A percentile compares a stretch with the other conserved stretches of the same genome.
These are phyloP conservation scores for Stentor roeselii DNA, from an alignment of 73 alveolate species.

Conservation along the genomic window DNA sequence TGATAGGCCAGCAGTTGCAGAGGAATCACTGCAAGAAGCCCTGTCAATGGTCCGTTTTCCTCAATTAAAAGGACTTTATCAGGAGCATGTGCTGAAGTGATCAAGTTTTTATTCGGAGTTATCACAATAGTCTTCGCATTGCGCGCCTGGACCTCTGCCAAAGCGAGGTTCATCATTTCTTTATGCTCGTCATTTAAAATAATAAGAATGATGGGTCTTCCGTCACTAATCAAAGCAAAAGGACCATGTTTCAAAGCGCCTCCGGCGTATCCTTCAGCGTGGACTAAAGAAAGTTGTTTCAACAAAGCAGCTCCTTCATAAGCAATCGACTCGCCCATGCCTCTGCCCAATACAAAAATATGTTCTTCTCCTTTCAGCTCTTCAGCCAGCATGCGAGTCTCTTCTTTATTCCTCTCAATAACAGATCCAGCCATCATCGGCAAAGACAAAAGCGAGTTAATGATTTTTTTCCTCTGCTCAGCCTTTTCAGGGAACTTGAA, in stretches of 20 bases:
- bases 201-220: constrained; percentile 20
- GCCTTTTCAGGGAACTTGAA: not conserved
- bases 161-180: constrained; percentile 18
- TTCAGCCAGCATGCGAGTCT: constrained; percentile 46
- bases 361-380: constrained; percentile 44
- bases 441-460: constrained; percentile 32
- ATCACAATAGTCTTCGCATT: constrained; percentile 16
- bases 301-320: constrained; percentile 94
- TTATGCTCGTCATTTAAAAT: constrained; percentile 28
- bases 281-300: constrained; percentile 89
- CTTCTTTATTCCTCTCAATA: constrained; percentile 36
- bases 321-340: constrained; percentile 87
- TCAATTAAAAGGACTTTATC: constrained; percentile 30
- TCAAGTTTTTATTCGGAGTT: constrained; percentile 29
- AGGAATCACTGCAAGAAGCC: constrained; percentile 81
- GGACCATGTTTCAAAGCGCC: constrained; percentile 95
- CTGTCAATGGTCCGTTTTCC: constrained; percentile 71
- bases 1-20: constrained; percentile 84
- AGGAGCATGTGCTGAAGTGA: constrained; percentile 27
- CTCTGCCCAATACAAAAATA: constrained; percentile 79
- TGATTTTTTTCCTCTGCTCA: constrained; percentile 11
- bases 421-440: constrained; percentile 50
- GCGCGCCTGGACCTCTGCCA: constrained; percentile 15
- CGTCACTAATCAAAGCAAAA: constrained; percentile 60
- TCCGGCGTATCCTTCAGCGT: constrained; percentile 93